Percentiles rank a stretch among this genome's conserved stretches.
Evolutionary conservation across 106 monocot species (phyloP).

Genomic region (Phalaenopsis equestris): DNA sequence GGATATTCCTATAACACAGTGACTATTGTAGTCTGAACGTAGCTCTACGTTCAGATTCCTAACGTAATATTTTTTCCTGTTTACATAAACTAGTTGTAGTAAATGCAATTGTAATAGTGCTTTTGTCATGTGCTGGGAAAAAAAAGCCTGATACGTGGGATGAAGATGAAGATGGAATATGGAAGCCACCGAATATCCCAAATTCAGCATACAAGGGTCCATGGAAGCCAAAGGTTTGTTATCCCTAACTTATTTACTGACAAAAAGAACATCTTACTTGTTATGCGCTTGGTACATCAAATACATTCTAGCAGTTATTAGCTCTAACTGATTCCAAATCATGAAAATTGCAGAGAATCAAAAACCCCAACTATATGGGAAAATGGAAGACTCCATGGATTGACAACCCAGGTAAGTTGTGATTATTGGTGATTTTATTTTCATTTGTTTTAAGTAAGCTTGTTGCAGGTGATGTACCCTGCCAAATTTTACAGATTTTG

Average conservation of each 20-base stretch:
- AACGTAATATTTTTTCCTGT: too few species aligned
- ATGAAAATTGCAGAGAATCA: conserved; percentile 65
- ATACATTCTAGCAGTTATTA: neutral
- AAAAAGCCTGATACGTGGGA: conserved; percentile 86
- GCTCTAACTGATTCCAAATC: neutral
- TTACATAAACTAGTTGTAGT: neutral
- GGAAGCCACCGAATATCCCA: conserved; percentile 77
- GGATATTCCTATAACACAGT: too few species aligned
- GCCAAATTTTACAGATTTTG: conserved; percentile 58
- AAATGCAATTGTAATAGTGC: conserved; percentile 1
- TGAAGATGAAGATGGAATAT: conserved; percentile 94
- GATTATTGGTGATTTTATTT: too few species aligned
- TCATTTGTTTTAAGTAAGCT: neutral
- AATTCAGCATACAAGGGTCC: conserved; percentile 95
- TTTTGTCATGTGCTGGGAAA: neutral
- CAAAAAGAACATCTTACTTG: neutral
- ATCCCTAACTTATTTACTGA: too few species aligned
- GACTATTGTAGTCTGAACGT: too few species aligned
- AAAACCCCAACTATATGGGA: conserved; percentile 96
- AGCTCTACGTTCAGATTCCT: too few species aligned
- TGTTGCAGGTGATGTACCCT: neutral
- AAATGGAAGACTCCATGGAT: conserved; percentile 97
- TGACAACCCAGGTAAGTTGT: conserved; percentile 82
- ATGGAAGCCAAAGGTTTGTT: conserved; percentile 89
- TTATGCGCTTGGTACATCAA: neutral